Conservation (phyloP, 208 protist species). For the Trypanosoma congolense region DNA sequence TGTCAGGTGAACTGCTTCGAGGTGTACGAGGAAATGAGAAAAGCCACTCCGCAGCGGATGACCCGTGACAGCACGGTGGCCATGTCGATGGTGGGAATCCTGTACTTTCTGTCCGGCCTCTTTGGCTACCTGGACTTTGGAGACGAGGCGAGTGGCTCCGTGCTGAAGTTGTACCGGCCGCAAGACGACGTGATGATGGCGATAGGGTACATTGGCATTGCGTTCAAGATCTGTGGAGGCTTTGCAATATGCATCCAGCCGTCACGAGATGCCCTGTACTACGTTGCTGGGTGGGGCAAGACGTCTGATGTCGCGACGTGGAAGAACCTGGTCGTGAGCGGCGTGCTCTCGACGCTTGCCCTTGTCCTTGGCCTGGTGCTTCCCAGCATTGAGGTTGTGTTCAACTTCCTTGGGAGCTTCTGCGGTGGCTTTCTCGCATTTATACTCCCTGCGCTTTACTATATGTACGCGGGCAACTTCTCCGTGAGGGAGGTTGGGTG, state of each 20-base stretch:
- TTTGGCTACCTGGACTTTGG: slow-evolving; percentile 84
- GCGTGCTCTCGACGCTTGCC: slow-evolving; percentile 36
- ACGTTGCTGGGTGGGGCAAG: slow-evolving; percentile 46
- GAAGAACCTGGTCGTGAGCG: slow-evolving; percentile 46
- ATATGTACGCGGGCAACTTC: slow-evolving; percentile 65
- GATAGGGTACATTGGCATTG: slow-evolving; percentile 63
- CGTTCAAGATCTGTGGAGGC: slow-evolving; percentile 72
- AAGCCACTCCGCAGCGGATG: slow-evolving; percentile 36
- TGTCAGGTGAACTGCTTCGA: slow-evolving; percentile 78
- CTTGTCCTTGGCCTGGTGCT: slow-evolving; percentile 76
- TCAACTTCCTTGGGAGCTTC: slow-evolving; percentile 65
- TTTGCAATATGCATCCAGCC: slow-evolving; percentile 74
- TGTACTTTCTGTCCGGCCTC: slow-evolving; percentile 68
- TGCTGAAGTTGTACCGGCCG: slow-evolving; percentile 55
- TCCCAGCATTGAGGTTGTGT: slow-evolving; percentile 73
- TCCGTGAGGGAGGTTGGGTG: slow-evolving; percentile 44
- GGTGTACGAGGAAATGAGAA: slow-evolving; percentile 66
- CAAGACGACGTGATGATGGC: slow-evolving; percentile 38
- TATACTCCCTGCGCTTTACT: slow-evolving; percentile 77
- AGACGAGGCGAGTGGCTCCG: slow-evolving; percentile 32
- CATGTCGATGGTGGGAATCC: slow-evolving; percentile 43
- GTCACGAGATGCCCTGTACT: slow-evolving; percentile 64
- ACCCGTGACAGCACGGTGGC: slow-evolving; percentile 43
- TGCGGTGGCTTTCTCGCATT: slow-evolving; percentile 74
- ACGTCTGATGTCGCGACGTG: slow-evolving; percentile 43